Evolutionary conservation across 306 rosid species (phyloP), one percentile per base, ranked within the genome.

Genomic region (Datisca glomerata): DNA sequence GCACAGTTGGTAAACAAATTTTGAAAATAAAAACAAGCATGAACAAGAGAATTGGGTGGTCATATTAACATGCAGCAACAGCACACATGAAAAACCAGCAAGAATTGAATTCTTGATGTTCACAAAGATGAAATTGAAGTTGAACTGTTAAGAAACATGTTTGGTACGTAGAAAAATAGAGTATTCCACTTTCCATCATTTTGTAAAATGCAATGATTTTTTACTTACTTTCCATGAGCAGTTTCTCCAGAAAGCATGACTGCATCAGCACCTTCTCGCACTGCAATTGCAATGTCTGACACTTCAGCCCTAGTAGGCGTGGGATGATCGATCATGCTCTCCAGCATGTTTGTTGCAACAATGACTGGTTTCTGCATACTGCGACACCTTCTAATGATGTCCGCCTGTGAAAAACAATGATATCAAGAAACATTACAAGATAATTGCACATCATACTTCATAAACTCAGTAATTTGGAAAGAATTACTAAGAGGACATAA

Each of bases 201-300:
- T 18, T 39, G 21, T 13, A 6, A 38, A 28, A 21, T 12, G 8
- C 44, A 39, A 12, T 21, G 18, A 12, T 17, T 33, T 12, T 2
- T 21, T n/a, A 56, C 98, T 50, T 64, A 89, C 98, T 84, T 83
- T 64, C 98, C 98, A 56, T 89, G 94, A 37, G 98, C 98, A 61
- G 98, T 89, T 75, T 89, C 98, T 61, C 98, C 98, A n/a, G 98
- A 89, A 51, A 89, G 95, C 98, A 89, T 89, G 66, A 84, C 61
- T 35, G 93, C 98, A 75, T 89, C 98, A 32, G 95, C 65, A 58
- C 95, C 81, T 84, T 80, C 86, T 59, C 91, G 74, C 39, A 84
- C 98, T 36, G 98, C 91, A 54, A 89, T 84, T 37, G 95, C 89
- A 59, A 89, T 89, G 67, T 89, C 98, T 9, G 95, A 74, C 13